Evolutionary conservation across 106 monocot genomes (phyloP).

Genomic region (Cymbidium sinense): DNA sequence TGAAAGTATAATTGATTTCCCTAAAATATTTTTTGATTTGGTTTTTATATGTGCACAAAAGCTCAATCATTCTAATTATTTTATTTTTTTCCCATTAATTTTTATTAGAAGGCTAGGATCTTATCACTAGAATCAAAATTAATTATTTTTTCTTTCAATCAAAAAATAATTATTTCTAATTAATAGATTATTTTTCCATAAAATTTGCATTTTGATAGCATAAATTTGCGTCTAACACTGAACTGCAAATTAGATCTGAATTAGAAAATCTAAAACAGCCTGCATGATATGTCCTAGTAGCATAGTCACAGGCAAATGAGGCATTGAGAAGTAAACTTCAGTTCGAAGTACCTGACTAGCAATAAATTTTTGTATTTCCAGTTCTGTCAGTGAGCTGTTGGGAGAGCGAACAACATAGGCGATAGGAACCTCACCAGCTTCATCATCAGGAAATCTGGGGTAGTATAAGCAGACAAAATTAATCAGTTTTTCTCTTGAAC

Average conservation of each 20-base stretch:
- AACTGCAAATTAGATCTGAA: neutral
- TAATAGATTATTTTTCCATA: neutral
- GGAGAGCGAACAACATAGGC: slow-evolving; percentile 69
- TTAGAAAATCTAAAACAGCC: neutral
- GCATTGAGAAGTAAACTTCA: neutral
- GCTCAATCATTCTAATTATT: no score
- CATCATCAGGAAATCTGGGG: slow-evolving; percentile 65
- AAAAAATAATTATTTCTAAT: neutral
- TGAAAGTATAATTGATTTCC: no score
- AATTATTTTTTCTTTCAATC: no score
- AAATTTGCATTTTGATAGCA: neutral
- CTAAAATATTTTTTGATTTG: no score
- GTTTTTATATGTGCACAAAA: no score
- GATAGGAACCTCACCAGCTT: slow-evolving; percentile 87
- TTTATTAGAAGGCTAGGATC: no score
- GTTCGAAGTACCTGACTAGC: slow-evolving; percentile 50
- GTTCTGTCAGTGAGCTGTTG: slow-evolving; percentile 56
- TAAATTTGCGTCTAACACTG: neutral
- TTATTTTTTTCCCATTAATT: no score
- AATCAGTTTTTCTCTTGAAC: neutral
- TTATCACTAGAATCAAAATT: no score
- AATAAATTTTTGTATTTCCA: slow-evolving; percentile 63
- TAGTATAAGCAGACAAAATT: slow-evolving; percentile 1
- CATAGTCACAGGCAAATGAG: no score
- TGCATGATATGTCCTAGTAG: no score